Evolutionary conservation across 768 basidiomycete genomes (phyloP), one percentile per base, ranked within the genome.

Genomic region (Termitomyces sp.): DNA sequence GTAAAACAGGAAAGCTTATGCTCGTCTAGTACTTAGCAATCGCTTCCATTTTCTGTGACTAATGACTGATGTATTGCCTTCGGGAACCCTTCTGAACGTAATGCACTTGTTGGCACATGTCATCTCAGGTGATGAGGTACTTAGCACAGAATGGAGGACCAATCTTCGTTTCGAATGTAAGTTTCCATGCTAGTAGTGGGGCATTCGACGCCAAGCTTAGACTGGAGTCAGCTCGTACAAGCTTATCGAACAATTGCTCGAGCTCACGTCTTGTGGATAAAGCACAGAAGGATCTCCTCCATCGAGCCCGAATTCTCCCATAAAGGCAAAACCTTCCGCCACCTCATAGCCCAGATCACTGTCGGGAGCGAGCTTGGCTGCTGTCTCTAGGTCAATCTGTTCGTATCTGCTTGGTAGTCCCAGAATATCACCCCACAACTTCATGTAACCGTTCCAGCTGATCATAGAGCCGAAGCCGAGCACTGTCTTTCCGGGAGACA

Each of bases 391-490:
- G 17, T 30, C 42, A 21, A 46, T 40, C 35, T 56, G 43, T 11
- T 56, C 43, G 11, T 51, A 56, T 30, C 55, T 49, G 10, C 42
- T 32, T 19, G 53, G 49, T 2, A 44, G 12, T 10, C 44, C 55
- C 4, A 56, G 55, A 11, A 56, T 56, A 5, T 51, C 9, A 6
- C 49, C 48, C 49, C 55, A 56, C 7, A 56, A 19, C 34, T 50
- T 51, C 44, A 51, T 51, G 11, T 56, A 56, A 11, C 41, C 49
- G 26, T 32, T 41, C 49, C 48, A 56, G 55, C 55, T 56, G 1
- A 56, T 56, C 55, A 56, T 50, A 19, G 55, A 56, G 26, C 55
- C 55, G 44, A 56, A 56, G 32, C 55, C 55, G 3, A 56, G 44
- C 17, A 56, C 10, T 9, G 22, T 51, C 37, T 51, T 56, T 1